A percentile compares a stretch with the other conserved stretches of the same genome.
Evolutionary conservation across 2,329 filamentous ascomycete species (phyloP).

Genomic region (Ophiocordyceps camponoti-leonardi): DNA sequence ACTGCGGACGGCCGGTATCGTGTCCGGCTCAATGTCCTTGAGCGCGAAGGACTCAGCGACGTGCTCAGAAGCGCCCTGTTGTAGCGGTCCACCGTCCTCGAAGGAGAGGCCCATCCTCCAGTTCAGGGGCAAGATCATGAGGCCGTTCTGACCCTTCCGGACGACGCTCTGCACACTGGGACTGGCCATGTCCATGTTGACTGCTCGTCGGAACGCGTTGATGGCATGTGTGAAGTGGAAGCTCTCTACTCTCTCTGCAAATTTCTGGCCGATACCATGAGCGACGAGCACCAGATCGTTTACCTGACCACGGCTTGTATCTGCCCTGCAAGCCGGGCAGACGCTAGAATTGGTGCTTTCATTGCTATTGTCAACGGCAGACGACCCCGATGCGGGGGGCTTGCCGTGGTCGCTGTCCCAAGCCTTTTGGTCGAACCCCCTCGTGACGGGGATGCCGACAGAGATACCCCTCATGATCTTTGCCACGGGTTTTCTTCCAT

Average conservation of each 20-base stretch:
- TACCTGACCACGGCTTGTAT: constrained; percentile 50
- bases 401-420: constrained; percentile 59
- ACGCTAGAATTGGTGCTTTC: constrained; percentile 11
- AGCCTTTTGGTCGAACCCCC: constrained; percentile 63
- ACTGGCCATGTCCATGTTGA: constrained; percentile 69
- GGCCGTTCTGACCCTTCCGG: constrained; percentile 61
- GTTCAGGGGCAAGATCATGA: constrained; percentile 89
- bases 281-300: constrained; percentile 82
- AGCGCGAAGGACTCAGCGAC: constrained; percentile 44
- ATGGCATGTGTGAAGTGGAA: constrained; percentile 96
- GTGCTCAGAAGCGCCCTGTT: constrained; percentile 33
- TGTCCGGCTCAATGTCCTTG: constrained; percentile 81
- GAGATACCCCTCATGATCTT: constrained; percentile 72
- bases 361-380: constrained; percentile 11
- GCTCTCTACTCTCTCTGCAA: constrained; percentile 85
- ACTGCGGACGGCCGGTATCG: constrained; percentile 79
- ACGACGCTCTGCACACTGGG: constrained; percentile 60
- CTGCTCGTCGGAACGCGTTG: constrained; percentile 69
- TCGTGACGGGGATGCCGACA: constrained; percentile 73
- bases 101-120: constrained; percentile 83
- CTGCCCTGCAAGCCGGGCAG: constrained; percentile 43
- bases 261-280: constrained; percentile 92
- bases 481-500: constrained; percentile 62
- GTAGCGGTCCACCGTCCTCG: constrained; percentile 55
- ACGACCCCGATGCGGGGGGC: constrained; percentile 11